A percentile compares a stretch with the other conserved stretches of the same genome.
Conservation (phyloP, 2,329 filamentous ascomycete species). For the Venturia oleaginea region DNA sequence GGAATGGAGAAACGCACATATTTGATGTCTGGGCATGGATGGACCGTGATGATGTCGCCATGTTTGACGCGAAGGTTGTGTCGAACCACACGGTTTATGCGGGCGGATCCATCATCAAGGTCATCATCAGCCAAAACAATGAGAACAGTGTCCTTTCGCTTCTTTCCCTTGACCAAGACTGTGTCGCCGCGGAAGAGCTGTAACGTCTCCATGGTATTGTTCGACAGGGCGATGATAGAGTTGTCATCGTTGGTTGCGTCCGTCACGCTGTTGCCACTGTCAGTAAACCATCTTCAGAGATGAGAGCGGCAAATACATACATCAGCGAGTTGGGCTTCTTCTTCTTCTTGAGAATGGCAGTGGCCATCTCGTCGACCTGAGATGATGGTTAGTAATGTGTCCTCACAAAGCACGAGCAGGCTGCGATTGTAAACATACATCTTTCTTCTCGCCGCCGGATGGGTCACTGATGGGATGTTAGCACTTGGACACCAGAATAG, state of each 20-base stretch:
- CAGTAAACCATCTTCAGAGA: slow-evolving; percentile 19
- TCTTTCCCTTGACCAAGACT: slow-evolving; percentile 97
- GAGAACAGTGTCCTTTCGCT: slow-evolving; percentile 96
- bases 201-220: slow-evolving; percentile 97
- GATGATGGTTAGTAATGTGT: slow-evolving; percentile 24
- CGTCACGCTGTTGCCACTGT: slow-evolving; percentile 63
- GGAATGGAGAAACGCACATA: slow-evolving; percentile 60
- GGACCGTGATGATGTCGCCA: slow-evolving; percentile 93
- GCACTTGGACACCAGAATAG: slow-evolving; percentile 18
- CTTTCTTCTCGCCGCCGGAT: slow-evolving; percentile 79
- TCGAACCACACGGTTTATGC: slow-evolving; percentile 96
- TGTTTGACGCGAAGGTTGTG: slow-evolving; percentile 99
- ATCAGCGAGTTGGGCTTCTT: slow-evolving; percentile 99
- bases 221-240: slow-evolving; percentile 95
- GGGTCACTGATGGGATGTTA: slow-evolving; percentile 59
- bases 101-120: slow-evolving; percentile 90
- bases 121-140: slow-evolving; percentile 97
- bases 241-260: slow-evolving; percentile 99
- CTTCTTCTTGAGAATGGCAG: slow-evolving; percentile 99
- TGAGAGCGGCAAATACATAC: slow-evolving; percentile 43
- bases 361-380: slow-evolving; percentile 85
- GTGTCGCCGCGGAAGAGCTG: slow-evolving; percentile 98
- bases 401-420: slow-evolving; percentile 15
- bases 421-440: slow-evolving; percentile 46
- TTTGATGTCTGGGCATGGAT: slow-evolving; percentile 99